Percentiles rank a stretch among this genome's conserved stretches.
phyloP scores from a whole-genome alignment of 495 filamentous ascomycete species.

The Parachaetomium inaequale region DNA sequence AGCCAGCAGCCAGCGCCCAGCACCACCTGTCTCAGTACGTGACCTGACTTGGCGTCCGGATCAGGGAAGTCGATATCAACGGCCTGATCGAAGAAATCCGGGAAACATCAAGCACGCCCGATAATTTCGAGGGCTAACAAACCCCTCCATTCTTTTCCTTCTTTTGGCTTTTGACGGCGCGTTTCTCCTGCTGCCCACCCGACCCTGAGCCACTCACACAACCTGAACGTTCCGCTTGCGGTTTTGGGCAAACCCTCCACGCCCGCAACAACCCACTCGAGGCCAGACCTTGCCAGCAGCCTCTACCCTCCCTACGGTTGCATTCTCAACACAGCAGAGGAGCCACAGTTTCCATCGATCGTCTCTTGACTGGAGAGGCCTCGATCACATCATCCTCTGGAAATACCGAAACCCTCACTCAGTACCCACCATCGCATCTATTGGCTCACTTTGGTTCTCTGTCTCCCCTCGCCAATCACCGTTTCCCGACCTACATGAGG shows the following conservation, averaged over 20 bases:
- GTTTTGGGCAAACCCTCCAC: background rate
- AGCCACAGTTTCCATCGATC: background rate
- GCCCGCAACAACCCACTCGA: background rate
- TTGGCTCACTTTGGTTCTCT: background rate
- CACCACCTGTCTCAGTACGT: background rate
- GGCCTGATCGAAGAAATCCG: background rate
- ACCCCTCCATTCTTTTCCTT: background rate
- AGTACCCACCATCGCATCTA: conserved; percentile 2
- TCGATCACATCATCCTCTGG: background rate
- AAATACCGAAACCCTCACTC: background rate
- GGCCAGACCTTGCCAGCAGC: background rate
- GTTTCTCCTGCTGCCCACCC: background rate
- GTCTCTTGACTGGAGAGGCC: background rate
- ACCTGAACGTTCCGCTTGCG: background rate
- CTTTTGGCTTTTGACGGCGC: background rate
- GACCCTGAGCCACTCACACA: background rate
- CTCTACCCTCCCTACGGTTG: background rate
- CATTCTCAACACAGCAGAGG: background rate
- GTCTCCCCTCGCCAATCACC: conserved; percentile 7
- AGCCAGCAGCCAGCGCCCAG: background rate
- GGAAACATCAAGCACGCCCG: background rate
- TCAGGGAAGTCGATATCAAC: conserved; percentile 6
- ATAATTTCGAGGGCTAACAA: background rate
- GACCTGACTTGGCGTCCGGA: background rate
- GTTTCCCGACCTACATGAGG: conserved; percentile 9